Conservation (phyloP, 2,329 filamentous ascomycete genomes). For the Alternaria arbusti region DNA sequence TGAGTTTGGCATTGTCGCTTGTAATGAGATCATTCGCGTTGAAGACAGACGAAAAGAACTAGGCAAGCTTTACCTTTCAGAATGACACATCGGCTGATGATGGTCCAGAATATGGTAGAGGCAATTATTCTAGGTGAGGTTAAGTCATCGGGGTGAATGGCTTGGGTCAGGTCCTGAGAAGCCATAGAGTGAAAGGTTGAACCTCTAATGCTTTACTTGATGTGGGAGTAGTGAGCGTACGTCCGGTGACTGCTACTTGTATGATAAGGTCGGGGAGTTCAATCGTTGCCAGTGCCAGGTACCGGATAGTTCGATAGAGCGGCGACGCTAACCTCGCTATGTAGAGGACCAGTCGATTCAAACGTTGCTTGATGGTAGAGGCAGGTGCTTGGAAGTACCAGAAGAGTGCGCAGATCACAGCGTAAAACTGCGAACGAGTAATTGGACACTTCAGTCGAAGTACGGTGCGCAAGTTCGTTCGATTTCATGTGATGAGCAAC, state of each 20-base stretch:
- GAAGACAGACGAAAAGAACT: neutral
- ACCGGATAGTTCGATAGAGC: fast-evolving
- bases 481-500: neutral
- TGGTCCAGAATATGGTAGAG: neutral
- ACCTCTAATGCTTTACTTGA: neutral
- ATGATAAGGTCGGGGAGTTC: neutral
- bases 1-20: too few species aligned
- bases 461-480: neutral
- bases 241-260: neutral
- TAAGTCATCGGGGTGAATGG: fast-evolving
- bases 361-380: neutral
- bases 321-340: neutral
- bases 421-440: neutral
- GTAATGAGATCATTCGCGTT: neutral
- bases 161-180: neutral
- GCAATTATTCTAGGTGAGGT: neutral
- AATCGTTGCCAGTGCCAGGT: neutral
- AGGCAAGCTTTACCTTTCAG: neutral
- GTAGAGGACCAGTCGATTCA: neutral
- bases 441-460: neutral
- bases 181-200: neutral
- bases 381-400: neutral
- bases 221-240: neutral
- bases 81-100: neutral
- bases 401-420: neutral